A percentile compares a stretch with the other conserved stretches of the same genome.
phyloP scores from a whole-genome alignment of 1,284 basidiomycete species.

The Pisolithus thermaeus region DNA sequence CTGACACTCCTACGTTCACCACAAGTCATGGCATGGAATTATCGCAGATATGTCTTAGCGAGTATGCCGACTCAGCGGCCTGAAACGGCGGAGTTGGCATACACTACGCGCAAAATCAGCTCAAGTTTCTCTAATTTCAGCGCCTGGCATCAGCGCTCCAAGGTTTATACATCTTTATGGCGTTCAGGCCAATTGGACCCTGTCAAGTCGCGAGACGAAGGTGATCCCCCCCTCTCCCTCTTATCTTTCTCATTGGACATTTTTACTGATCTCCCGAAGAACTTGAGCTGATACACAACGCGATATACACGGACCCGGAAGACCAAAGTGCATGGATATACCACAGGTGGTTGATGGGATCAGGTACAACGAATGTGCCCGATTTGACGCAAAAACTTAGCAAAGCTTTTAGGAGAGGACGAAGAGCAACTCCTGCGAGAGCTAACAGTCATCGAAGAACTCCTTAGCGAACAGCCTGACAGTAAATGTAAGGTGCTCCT shows the following conservation, averaged over 20 bases:
- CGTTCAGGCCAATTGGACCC: conserved; percentile 46
- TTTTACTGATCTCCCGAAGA: conserved; percentile 43
- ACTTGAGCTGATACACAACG: conserved; percentile 88
- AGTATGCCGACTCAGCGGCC: conserved; percentile 57
- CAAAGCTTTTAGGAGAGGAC: conserved; percentile 43
- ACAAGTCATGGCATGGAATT: conserved; percentile 89
- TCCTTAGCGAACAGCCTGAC: conserved; percentile 88
- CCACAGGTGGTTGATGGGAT: conserved; percentile 90
- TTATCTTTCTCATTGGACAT: background rate
- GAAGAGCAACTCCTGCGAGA: conserved; percentile 65
- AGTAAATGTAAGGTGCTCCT: conserved; percentile 72
- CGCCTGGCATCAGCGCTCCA: conserved; percentile 97
- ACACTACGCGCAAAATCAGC: conserved; percentile 88
- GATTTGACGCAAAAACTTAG: background rate
- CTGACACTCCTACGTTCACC: conserved; percentile 1
- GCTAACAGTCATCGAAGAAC: conserved; percentile 74
- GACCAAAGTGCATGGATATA: conserved; percentile 99
- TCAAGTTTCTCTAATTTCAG: conserved; percentile 96
- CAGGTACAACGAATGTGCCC: conserved; percentile 39
- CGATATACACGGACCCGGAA: conserved; percentile 93
- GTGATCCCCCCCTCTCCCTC: conserved; percentile 32
- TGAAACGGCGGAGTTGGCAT: conserved; percentile 62
- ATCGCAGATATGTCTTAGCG: conserved; percentile 77
- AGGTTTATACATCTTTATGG: conserved; percentile 73
- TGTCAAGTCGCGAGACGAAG: conserved; percentile 55